These are phyloP conservation scores for Tephrocybe sp. DNA, from an alignment of 768 basidiomycete genomes.

Conservation along the genomic window DNA sequence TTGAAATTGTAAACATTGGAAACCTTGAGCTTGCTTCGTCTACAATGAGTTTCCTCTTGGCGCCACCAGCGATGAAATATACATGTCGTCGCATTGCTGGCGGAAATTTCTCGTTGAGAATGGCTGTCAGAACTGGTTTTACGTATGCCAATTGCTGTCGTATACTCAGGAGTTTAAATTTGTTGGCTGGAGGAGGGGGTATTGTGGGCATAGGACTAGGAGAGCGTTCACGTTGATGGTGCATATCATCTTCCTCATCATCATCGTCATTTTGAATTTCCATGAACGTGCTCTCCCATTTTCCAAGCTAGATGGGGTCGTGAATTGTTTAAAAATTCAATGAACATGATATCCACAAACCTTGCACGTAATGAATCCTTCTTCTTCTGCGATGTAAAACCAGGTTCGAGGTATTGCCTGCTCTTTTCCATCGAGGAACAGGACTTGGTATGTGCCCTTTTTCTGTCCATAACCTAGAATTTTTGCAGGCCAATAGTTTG, in stretches of 20 bases:
- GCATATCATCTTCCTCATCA: slow-evolving; percentile 29
- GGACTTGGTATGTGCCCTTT: slow-evolving; percentile 45
- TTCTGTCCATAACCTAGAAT: slow-evolving; percentile 48
- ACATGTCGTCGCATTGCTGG: slow-evolving; percentile 51
- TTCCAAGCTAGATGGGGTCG: slow-evolving; percentile 43
- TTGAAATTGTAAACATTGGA: no score
- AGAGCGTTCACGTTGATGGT: slow-evolving; percentile 20
- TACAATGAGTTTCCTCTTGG: slow-evolving; percentile 38
- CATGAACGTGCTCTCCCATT: slow-evolving; percentile 45
- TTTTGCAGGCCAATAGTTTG: slow-evolving; percentile 65
- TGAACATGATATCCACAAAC: slow-evolving; percentile 27
- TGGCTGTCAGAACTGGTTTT: slow-evolving; percentile 59
- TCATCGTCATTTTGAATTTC: slow-evolving; percentile 39
- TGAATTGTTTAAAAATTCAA: background rate
- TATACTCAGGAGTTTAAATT: slow-evolving; percentile 50
- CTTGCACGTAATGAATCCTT: slow-evolving; percentile 61
- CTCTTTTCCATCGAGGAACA: slow-evolving; percentile 55
- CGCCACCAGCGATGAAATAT: slow-evolving; percentile 58
- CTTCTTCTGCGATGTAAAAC: slow-evolving; percentile 59
- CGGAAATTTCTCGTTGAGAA: slow-evolving; percentile 52
- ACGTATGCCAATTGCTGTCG: slow-evolving; percentile 62
- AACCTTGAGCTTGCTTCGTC: slow-evolving; percentile 29
- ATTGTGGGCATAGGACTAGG: slow-evolving; percentile 40
- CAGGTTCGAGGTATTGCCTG: slow-evolving; percentile 41
- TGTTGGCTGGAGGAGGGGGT: slow-evolving; percentile 37